A percentile compares a stretch with the other conserved stretches of the same genome.
Conservation (phyloP, 208 protist genomes). For the Leishmania braziliensis region DNA sequence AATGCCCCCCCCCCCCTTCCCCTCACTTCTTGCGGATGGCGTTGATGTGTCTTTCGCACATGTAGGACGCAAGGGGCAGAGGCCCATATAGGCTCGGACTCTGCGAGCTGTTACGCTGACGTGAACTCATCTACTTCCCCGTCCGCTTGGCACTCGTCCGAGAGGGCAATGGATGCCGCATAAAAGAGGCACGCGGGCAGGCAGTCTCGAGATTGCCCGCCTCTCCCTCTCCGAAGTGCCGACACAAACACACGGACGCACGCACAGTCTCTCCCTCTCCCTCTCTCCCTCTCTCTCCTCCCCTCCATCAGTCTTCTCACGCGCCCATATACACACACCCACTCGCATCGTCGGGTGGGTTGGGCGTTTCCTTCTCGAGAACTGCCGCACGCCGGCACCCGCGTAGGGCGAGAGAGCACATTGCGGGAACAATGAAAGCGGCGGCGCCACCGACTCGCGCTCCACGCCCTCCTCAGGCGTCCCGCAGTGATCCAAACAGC, state of each 20-base stretch:
- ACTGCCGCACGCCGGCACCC: background rate
- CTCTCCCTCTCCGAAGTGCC: background rate
- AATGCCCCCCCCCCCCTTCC: background rate
- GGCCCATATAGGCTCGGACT: no score
- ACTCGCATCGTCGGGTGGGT: background rate
- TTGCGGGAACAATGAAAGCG: background rate
- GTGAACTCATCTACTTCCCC: background rate
- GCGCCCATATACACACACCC: background rate
- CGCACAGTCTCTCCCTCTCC: constrained; percentile 8
- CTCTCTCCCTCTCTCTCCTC: constrained; percentile 5
- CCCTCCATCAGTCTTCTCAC: background rate
- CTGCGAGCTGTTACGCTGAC: background rate
- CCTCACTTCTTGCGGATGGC: no score
- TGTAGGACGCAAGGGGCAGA: background rate
- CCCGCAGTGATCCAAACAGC: constrained; percentile 14
- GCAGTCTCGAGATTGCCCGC: no score
- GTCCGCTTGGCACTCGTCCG: background rate
- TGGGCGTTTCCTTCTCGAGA: background rate
- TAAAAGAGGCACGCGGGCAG: no score
- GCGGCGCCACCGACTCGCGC: constrained; percentile 8
- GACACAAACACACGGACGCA: background rate
- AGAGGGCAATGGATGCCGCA: background rate
- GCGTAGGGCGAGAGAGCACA: background rate
- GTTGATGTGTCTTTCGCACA: no score
- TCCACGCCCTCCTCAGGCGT: constrained; percentile 8